phyloP scores from a whole-genome alignment of 331 rosid genomes.

The Phaseolus coccineus region DNA sequence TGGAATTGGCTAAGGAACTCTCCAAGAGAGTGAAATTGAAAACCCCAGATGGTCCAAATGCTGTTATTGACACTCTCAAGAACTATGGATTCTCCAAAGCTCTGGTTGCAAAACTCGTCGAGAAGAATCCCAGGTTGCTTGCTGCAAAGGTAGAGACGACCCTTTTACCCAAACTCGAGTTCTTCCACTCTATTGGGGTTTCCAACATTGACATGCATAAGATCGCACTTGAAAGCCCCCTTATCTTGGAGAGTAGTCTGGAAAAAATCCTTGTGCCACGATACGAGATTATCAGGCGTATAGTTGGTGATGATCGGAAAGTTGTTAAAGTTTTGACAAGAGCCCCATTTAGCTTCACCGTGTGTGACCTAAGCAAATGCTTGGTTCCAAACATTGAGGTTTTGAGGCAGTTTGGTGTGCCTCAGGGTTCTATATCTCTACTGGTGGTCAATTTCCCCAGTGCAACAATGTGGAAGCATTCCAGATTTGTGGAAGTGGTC shows the following conservation, averaged over 20 bases:
- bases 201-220: neutral
- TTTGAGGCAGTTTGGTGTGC: neutral
- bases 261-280: no score
- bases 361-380: neutral
- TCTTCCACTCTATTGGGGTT: neutral
- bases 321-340: neutral
- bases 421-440: neutral
- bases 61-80: no score
- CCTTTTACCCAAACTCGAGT: neutral
- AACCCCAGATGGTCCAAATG: no score
- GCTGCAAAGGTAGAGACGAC: neutral
- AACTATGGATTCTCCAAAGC: neutral
- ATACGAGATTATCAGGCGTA: no score
- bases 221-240: no score
- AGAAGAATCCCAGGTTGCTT: neutral
- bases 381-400: neutral
- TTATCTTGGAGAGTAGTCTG: no score
- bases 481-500: conserved; percentile 11
- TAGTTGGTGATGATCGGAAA: neutral
- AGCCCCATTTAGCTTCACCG: neutral
- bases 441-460: neutral
- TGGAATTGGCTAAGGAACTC: no score
- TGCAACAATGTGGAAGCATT: neutral
- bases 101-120: neutral
- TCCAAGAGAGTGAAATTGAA: no score